Percentiles rank a stretch among this genome's conserved stretches.
Conservation (phyloP, 306 rosid genomes). For the Malus sylvestris region DNA sequence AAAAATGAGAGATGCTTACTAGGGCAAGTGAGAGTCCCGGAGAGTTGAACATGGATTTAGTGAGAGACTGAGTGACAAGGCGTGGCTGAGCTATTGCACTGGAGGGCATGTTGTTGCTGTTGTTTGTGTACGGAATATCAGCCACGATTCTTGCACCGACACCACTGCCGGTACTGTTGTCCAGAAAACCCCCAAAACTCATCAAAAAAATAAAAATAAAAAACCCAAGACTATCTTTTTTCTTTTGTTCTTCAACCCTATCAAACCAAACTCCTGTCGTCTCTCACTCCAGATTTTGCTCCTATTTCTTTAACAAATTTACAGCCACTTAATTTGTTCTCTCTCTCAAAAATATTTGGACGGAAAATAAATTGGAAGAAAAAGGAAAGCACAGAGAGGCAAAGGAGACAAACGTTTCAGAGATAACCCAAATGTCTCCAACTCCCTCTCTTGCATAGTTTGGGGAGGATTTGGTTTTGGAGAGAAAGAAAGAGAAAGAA, state of each 20-base stretch:
- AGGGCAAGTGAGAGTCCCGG: slow-evolving; percentile 89
- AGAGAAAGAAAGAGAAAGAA: slow-evolving; percentile 63
- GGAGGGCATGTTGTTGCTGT: slow-evolving; percentile 54
- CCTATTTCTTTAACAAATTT: neutral
- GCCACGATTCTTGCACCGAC: slow-evolving; percentile 58
- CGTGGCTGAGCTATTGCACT: slow-evolving; percentile 67
- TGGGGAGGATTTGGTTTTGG: slow-evolving; percentile 9
- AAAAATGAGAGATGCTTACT: slow-evolving; percentile 30
- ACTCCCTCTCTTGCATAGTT: slow-evolving; percentile 28
- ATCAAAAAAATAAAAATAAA: slow-evolving; percentile 33
- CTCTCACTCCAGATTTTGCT: neutral
- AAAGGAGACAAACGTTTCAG: slow-evolving; percentile 48
- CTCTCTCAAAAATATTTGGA: neutral
- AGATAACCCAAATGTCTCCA: slow-evolving; percentile 47
- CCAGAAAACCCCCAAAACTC: slow-evolving; percentile 93
- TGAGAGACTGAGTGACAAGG: slow-evolving; percentile 56
- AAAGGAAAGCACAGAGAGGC: slow-evolving; percentile 6
- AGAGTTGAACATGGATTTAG: slow-evolving; percentile 94
- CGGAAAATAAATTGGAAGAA: neutral
- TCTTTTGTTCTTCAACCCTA: neutral
- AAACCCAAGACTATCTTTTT: neutral
- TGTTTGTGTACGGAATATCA: slow-evolving; percentile 48
- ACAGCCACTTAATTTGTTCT: neutral
- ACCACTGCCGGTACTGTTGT: slow-evolving; percentile 50
- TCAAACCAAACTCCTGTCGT: neutral